These are phyloP conservation scores for Polychytrium aggregatum DNA, from an alignment of 192 early-diverging fungal genomes.

Conservation along the genomic window DNA sequence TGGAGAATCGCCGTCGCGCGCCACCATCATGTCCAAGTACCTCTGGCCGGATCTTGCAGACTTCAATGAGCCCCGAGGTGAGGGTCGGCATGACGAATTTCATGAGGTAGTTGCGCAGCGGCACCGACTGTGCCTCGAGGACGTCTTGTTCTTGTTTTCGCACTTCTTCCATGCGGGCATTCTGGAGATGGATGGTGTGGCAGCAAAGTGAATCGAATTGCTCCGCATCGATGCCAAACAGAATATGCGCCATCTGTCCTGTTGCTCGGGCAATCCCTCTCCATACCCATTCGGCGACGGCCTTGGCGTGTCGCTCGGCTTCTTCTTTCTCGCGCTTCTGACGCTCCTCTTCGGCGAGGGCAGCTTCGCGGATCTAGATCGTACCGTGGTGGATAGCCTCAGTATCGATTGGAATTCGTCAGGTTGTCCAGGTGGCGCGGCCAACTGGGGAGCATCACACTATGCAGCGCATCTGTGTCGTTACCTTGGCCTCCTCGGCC, in stretches of 20 bases:
- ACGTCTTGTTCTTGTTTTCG: conserved; percentile 53
- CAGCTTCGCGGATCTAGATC: conserved; percentile 27
- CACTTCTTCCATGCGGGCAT: conserved; percentile 43
- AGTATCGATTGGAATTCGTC: no score
- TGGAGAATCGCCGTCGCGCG: background rate
- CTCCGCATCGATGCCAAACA: no score
- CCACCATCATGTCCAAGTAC: no score
- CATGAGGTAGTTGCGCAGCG: conserved; percentile 49
- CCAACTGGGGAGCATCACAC: background rate
- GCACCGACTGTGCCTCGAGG: conserved; percentile 46
- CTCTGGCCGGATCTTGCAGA: conserved; percentile 50
- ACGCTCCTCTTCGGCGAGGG: conserved; percentile 34
- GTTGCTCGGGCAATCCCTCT: background rate
- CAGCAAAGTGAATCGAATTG: no score
- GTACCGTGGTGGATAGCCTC: no score
- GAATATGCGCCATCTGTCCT: no score
- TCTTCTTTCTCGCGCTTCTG: conserved; percentile 40
- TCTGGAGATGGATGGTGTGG: no score
- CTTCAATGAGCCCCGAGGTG: conserved; percentile 50
- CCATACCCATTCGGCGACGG: conserved; percentile 45
- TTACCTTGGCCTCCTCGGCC: conserved; percentile 30
- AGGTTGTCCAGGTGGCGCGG: background rate
- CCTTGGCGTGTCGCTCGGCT: conserved; percentile 37
- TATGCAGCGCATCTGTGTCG: no score
- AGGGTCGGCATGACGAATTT: conserved; percentile 52